Evolutionary conservation across 768 basidiomycete species (phyloP), one percentile per base, ranked within the genome.

Genomic region (Trametes villosa): DNA sequence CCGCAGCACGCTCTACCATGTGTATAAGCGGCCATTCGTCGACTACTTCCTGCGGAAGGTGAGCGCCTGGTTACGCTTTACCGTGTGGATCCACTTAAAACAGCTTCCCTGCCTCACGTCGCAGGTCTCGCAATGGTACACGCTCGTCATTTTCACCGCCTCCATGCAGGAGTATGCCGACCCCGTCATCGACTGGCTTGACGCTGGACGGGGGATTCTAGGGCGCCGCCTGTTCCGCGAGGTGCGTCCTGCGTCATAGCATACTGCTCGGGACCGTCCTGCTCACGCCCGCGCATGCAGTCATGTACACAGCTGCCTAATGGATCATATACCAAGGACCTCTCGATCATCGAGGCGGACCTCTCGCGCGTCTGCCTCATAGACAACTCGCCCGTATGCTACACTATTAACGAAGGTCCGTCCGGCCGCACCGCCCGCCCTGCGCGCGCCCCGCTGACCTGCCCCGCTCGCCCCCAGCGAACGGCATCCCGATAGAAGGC

Each of bases 151-250:
- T 64, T 99, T 96, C 76, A 99, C 97, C 31, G 97, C 97, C 8
- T 98, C 96, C 9, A 94, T 99, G 92, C 91, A 95, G 70, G 97
- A 99, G 76, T 99, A 99, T 73, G 97, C 97, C 62, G 97, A 99
- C 78, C 97, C 97, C 0, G 96, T 99, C 29, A 99, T 99, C 66
- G 97, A 99, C 76, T 99, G 97, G 97, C 78, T 99, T 54, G 97
- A 99, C 71, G 94, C 89, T 55, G 94, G 95, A 4, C 85, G 94
- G 45, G 96, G 95, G 18, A 92, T 98, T 59, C 84, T 99, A 34
- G 85, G 82, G 2, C 89, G 91, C 63, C 86, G 95, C 34, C 80
- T 97, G 64, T 99, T 98, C 76, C 86, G 97, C 63, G 94, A 97
- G 79, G 92, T 91, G 54, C 59, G 91, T n/a, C n/a, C n/a, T 83